Base-by-base conservation (phyloP, 805 yeast genomes). In the Kluyveromyces aestuarii region DNA sequence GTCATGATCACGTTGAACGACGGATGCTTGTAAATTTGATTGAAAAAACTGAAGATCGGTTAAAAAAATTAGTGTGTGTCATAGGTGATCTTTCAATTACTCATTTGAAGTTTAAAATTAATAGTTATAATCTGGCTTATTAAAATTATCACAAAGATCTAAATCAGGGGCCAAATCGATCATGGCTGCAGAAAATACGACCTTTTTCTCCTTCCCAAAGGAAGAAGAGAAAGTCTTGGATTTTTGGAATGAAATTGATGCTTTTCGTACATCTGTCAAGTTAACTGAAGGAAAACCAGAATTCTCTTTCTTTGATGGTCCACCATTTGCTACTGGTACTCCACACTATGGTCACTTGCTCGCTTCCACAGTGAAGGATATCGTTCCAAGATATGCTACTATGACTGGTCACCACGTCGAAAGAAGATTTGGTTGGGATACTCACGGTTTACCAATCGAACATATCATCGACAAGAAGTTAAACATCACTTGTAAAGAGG, bases 341-440 rank as follows among this genome's bases (percentile, higher is more conserved):
- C 99, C 99, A 41, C 99, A 93, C 68, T 95, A 93, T 67, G 99
- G 99, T 54, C 99, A 93, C 65, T 84, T 93, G 63, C 73, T 93
- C 68, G 95, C 98, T 2, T 93, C 98, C 38, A 93, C 99, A 50
- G 87, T 90, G 62, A 93, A 91, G 70, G 99, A 93, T 72, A 87
- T 93, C 56, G 91, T 93, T 48, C 99, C 99, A 49, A 80, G 99
- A 65, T 93, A 88, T 64, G 98, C 98, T 51, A 86, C 95, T 54
- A 91, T 93, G 99, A 91, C 86, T 59, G 99, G 99, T 18, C 84
- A 80, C 69, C 87, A 84, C 60, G 99, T 93, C 40, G 96, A 87
- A 71, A 87, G 99, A 72, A 80, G 98, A 62, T 93, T 93, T 56
- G 99, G 99, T 53, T 93, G 99, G 99, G 99, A 93, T 71, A 93